phyloP scores from a whole-genome alignment of 331 rosid genomes.

The Quercus tomentella region DNA sequence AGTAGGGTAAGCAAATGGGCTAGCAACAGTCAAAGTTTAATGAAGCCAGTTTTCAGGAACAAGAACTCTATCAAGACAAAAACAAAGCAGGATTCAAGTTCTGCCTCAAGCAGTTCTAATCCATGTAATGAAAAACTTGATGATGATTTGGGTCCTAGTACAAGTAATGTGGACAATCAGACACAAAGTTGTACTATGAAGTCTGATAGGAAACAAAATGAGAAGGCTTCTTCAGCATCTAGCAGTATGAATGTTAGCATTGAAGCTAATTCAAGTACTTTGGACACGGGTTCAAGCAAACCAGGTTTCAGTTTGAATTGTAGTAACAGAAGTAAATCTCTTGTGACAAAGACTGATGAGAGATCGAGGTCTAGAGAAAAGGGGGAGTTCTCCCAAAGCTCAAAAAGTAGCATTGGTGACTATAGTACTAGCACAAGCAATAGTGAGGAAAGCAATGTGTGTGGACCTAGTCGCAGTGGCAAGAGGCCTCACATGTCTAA shows the following conservation, averaged over 20 bases:
- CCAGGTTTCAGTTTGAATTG: constrained; percentile 41
- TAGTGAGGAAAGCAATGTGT: constrained; percentile 81
- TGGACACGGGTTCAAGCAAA: constrained; percentile 42
- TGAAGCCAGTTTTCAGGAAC: constrained; percentile 58
- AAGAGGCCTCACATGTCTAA: constrained; percentile 96
- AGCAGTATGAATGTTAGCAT: constrained; percentile 44
- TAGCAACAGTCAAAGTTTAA: constrained; percentile 47
- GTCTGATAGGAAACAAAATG: constrained; percentile 43
- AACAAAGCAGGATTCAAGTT: constrained; percentile 51
- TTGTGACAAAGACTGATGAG: constrained; percentile 53
- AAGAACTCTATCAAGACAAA: constrained; percentile 62
- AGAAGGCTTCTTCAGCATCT: constrained; percentile 42
- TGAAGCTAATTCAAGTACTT: constrained; percentile 46
- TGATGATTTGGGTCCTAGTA: constrained; percentile 36
- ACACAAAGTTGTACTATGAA: constrained; percentile 29
- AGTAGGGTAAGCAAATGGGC: constrained; percentile 52
- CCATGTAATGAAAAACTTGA: constrained; percentile 26
- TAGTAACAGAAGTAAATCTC: constrained; percentile 49
- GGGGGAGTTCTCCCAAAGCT: constrained; percentile 89
- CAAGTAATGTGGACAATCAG: constrained; percentile 44
- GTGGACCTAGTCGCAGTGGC: constrained; percentile 82
- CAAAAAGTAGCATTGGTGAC: constrained; percentile 95
- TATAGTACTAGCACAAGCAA: constrained; percentile 86
- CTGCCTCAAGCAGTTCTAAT: constrained; percentile 39
- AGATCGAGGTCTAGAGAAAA: constrained; percentile 82